Conservation (phyloP, 257 asterid genomes). For the Nicotiana knightiana region DNA sequence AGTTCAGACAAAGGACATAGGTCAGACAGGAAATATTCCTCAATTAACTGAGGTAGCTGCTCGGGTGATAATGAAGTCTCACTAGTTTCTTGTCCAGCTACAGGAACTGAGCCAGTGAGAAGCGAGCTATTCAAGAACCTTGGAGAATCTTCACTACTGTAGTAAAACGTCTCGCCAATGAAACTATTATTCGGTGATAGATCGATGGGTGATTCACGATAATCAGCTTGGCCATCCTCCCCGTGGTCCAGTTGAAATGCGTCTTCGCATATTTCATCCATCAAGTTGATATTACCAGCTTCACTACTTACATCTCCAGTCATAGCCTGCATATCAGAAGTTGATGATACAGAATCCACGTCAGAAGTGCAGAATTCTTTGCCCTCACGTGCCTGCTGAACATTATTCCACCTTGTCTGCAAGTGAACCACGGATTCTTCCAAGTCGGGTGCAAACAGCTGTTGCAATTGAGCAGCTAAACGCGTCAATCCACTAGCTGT, state of each 20-base stretch:
- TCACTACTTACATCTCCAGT: slow-evolving; percentile 27
- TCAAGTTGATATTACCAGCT: slow-evolving; percentile 41
- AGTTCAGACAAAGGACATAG: slow-evolving; percentile 59
- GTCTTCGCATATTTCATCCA: slow-evolving; percentile 87
- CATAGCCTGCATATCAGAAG: slow-evolving; percentile 33
- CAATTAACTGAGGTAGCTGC: slow-evolving; percentile 52
- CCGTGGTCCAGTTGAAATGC: slow-evolving; percentile 54
- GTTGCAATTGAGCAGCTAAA: slow-evolving; percentile 77
- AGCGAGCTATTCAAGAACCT: slow-evolving; percentile 15
- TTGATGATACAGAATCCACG: slow-evolving; percentile 33
- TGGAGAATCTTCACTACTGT: slow-evolving; percentile 15
- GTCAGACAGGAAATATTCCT: slow-evolving; percentile 82
- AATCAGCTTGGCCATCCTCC: slow-evolving; percentile 46
- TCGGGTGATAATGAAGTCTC: slow-evolving; percentile 38
- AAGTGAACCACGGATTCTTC: slow-evolving; percentile 77
- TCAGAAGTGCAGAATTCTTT: slow-evolving; percentile 27
- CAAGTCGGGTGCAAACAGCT: slow-evolving; percentile 81
- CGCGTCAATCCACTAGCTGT: slow-evolving; percentile 64
- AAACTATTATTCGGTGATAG: slow-evolving; percentile 31
- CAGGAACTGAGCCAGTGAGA: slow-evolving; percentile 17
- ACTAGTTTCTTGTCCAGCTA: slow-evolving; percentile 26
- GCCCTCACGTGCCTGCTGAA: slow-evolving; percentile 46
- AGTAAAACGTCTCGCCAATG: slow-evolving; percentile 25
- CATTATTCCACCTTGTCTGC: slow-evolving; percentile 89
- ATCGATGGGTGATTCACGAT: slow-evolving; percentile 31